phyloP scores from a whole-genome alignment of 1,284 basidiomycete genomes.

The Trametes pubescens region DNA sequence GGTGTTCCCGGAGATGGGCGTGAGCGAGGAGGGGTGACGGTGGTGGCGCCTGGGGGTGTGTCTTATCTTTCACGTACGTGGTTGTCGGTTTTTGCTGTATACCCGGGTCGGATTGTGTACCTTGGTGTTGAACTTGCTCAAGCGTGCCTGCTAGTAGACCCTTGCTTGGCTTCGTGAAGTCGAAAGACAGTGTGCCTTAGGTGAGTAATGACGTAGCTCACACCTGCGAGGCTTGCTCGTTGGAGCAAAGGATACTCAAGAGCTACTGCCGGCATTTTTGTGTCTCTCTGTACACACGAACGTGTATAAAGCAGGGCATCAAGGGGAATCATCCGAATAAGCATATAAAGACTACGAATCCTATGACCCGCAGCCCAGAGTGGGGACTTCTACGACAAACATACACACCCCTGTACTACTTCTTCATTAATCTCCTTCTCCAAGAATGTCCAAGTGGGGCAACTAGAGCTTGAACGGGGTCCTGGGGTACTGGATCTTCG shows the following conservation, averaged over 20 bases:
- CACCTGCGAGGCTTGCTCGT: too few relatives aligned
- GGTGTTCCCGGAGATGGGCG: slow-evolving; percentile 72
- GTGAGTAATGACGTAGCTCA: too few relatives aligned
- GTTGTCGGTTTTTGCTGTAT: slow-evolving; percentile 2
- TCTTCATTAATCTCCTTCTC: slow-evolving; percentile 1
- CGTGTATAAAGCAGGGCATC: slow-evolving; percentile 1
- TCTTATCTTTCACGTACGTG: background rate
- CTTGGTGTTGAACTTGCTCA: background rate
- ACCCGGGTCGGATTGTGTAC: background rate
- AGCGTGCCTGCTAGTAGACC: background rate
- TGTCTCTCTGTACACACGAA: too few relatives aligned
- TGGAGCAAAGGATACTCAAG: too few relatives aligned
- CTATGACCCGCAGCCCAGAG: slow-evolving; percentile 11
- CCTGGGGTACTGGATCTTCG: slow-evolving; percentile 65
- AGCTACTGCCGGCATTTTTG: too few relatives aligned
- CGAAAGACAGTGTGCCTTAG: background rate
- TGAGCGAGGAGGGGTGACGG: slow-evolving; percentile 29
- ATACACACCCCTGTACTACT: slow-evolving; percentile 19
- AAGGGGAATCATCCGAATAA: slow-evolving; percentile 19
- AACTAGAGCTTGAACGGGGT: slow-evolving; percentile 61
- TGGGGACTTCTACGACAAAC: slow-evolving; percentile 25
- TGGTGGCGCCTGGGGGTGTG: background rate
- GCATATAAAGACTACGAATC: slow-evolving; percentile 24
- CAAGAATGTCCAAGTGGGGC: background rate
- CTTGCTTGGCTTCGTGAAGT: too few relatives aligned